These are phyloP conservation scores for Lipomyces yamadae DNA, from an alignment of 805 yeast species.

Conservation along the genomic window DNA sequence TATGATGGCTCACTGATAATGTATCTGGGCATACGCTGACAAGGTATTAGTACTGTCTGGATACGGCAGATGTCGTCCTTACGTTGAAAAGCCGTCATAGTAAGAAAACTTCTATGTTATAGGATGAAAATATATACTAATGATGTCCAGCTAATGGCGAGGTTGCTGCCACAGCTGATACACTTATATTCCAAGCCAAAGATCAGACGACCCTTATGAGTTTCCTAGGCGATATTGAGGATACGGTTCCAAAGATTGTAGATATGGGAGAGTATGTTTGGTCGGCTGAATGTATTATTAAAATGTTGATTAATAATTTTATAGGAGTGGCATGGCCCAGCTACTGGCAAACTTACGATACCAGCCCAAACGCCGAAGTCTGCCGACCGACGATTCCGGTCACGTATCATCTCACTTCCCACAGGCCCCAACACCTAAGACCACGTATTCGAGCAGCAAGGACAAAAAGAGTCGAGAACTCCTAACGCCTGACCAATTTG, in stretches of 20 bases:
- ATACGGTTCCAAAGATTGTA: constrained; percentile 6
- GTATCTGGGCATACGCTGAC: background rate
- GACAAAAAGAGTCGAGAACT: background rate
- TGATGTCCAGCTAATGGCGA: constrained; percentile 5
- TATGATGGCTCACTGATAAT: background rate
- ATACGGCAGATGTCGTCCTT: constrained; percentile 15
- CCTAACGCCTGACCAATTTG: constrained; percentile 3
- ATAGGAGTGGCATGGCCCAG: background rate
- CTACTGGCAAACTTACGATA: background rate
- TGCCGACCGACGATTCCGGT: background rate
- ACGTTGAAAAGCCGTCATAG: constrained; percentile 27
- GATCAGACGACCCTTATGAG: constrained; percentile 5
- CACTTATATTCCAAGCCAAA: constrained; percentile 12
- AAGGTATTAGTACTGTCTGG: constrained; percentile 23
- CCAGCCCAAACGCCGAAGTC: constrained; percentile 7
- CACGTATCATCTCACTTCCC: constrained; percentile 1
- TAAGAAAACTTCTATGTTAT: background rate
- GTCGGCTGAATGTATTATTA: background rate
- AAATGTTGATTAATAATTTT: background rate
- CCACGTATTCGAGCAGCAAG: constrained; percentile 1
- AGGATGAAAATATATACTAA: background rate
- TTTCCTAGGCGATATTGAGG: constrained; percentile 7
- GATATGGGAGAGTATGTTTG: constrained; percentile 9
- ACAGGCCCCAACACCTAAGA: background rate
- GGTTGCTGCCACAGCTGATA: constrained; percentile 22